Evolutionary conservation across 495 filamentous ascomycete species (phyloP), one percentile per base, ranked within the genome.

Genomic region (Penicillium samsonianum): DNA sequence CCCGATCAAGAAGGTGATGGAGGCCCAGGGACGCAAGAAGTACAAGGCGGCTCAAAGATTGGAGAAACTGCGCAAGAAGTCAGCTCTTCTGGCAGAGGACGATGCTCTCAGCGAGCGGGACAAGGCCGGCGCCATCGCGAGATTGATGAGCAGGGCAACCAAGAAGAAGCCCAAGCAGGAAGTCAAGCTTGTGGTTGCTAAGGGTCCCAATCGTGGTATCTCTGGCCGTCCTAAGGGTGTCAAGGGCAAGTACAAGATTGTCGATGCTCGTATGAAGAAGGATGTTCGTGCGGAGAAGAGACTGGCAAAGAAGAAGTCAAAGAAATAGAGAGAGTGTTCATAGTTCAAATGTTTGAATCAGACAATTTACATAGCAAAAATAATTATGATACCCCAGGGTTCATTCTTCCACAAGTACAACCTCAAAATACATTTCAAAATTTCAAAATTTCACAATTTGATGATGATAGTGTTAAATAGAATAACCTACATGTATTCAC

Each of bases 241-340:
- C 49, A 98, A 98, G 83, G 94, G 94, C 37, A 88, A 89, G 67
- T 98, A 98, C 74, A 98, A 98, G 87, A 96, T 99, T 80, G 94
- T 99, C 58, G 94, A 99, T 78, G 77, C 89, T 17, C 83, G 94
- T 60, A 85, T 99, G 85, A 98, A 96, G 86, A 99, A 99, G 87
- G 94, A 99, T 80, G 84, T 93, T 51, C 83, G 94, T 67, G 95
- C 88, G 14, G 80, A 90, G 75, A 99, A 97, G 83, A 85, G 94
- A 67, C 64, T 84, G 55, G 84, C 84, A 43, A 90, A 89, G 78
- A 87, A 83, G 69, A 83, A 81, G 71, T 25, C 53, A 3, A 67
- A 73, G 57, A 69, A 67, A 48, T 74, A 62, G 38, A 63, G 28
- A 30, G 22, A 37, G 28, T 56, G 41, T 64, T 49, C 38, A 64